phyloP scores from a whole-genome alignment of 106 monocot species.

The Dioscorea zingiberensis region DNA sequence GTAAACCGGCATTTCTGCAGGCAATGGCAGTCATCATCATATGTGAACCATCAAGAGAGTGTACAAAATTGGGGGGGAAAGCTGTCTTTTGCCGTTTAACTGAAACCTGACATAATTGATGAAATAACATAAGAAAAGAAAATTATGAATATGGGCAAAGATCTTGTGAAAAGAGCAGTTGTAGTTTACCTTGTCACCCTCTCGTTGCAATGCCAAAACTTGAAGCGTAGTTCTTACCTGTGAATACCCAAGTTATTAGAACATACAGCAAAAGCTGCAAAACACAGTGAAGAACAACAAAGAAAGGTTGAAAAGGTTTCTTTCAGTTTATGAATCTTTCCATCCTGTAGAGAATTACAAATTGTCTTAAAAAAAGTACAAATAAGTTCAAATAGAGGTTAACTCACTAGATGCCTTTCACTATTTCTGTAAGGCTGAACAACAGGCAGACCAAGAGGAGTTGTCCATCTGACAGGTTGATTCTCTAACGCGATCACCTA shows the following conservation, averaged over 20 bases:
- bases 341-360: no score
- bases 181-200: slow-evolving; percentile 39
- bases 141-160: no score
- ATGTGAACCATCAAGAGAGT: slow-evolving; percentile 97
- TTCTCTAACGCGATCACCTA: slow-evolving; percentile 42
- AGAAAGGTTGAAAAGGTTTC: no score
- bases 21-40: slow-evolving; percentile 99
- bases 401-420: slow-evolving; percentile 71
- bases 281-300: no score
- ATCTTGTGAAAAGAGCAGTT: no score
- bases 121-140: no score
- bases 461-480: slow-evolving; percentile 64
- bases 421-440: slow-evolving; percentile 72
- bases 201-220: slow-evolving; percentile 59
- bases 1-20: slow-evolving; percentile 64
- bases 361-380: no score
- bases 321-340: no score
- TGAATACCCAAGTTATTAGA: no score
- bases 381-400: no score
- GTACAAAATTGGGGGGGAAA: slow-evolving; percentile 95
- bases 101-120: slow-evolving; percentile 34
- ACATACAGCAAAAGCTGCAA: no score
- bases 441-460: slow-evolving; percentile 65
- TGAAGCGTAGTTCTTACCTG: slow-evolving; percentile 84
- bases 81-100: slow-evolving; percentile 76